These are phyloP conservation scores for Takashimella tepidaria DNA, from an alignment of 1,284 basidiomycete species.

Conservation along the genomic window DNA sequence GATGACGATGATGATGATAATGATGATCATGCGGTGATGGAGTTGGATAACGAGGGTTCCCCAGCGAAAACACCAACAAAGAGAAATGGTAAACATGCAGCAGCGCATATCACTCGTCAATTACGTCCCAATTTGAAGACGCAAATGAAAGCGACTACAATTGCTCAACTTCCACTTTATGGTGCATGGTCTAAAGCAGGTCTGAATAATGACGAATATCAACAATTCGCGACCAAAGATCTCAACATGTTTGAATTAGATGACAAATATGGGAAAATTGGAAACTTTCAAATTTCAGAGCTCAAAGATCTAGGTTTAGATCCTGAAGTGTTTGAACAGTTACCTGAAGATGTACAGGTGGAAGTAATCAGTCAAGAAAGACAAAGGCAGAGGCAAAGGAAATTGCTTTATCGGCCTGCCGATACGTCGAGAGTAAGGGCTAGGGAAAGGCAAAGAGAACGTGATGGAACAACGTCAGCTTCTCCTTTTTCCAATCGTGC, in stretches of 20 bases:
- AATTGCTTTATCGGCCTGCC: slow-evolving; percentile 47
- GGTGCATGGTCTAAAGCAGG: slow-evolving; percentile 25
- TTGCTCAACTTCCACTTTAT: slow-evolving; percentile 36
- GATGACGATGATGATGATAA: too few species aligned
- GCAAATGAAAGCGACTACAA: slow-evolving; percentile 27
- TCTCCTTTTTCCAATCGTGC: slow-evolving; percentile 10
- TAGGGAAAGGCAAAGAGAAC: slow-evolving; percentile 7
- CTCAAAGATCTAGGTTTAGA: slow-evolving; percentile 63
- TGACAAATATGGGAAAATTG: slow-evolving; percentile 12
- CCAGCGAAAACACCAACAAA: neutral
- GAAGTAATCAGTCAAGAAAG: slow-evolving; percentile 62
- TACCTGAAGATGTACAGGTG: slow-evolving; percentile 63
- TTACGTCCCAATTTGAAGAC: slow-evolving; percentile 42
- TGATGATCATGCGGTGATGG: neutral
- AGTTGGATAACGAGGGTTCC: neutral
- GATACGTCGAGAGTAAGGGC: slow-evolving; percentile 22
- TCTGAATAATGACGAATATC: slow-evolving; percentile 5
- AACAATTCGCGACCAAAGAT: slow-evolving; percentile 11
- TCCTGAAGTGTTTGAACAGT: slow-evolving; percentile 61
- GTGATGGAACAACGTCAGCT: slow-evolving; percentile 16
- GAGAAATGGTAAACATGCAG: slow-evolving; percentile 16
- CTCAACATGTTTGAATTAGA: neutral
- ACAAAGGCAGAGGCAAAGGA: slow-evolving; percentile 12
- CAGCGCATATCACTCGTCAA: slow-evolving; percentile 42
- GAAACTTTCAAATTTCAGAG: slow-evolving; percentile 48